Evolutionary conservation across 176 grass and related monocot genomes (phyloP).

Genomic region (Saccharum spontaneum): DNA sequence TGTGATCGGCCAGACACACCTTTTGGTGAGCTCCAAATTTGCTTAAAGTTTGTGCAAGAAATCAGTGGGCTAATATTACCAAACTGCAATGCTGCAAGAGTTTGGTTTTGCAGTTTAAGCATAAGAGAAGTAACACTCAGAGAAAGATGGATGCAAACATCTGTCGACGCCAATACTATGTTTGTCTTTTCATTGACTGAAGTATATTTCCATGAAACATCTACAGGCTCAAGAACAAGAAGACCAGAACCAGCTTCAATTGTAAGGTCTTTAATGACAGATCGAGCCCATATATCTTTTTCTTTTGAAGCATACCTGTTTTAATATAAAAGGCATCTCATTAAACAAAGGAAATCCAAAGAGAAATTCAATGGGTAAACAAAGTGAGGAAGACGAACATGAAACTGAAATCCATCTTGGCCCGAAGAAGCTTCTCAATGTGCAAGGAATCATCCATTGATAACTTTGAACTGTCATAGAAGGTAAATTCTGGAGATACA

Average conservation of each 20-base stretch:
- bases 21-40: constrained; percentile 81
- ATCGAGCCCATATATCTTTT: constrained; percentile 86
- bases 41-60: constrained; percentile 91
- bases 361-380: constrained; percentile 26
- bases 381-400: constrained; percentile 60
- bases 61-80: constrained; percentile 82
- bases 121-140: constrained; percentile 83
- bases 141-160: constrained; percentile 92
- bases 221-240: constrained; percentile 84
- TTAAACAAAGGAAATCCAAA: constrained; percentile 14
- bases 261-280: constrained; percentile 78
- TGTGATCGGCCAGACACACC: constrained; percentile 18
- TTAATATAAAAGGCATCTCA: constrained; percentile 23
- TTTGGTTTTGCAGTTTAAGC: constrained; percentile 93
- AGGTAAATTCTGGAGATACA: constrained; percentile 90
- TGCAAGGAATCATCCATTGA: constrained; percentile 85
- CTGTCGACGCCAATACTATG: constrained; percentile 63
- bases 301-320: constrained; percentile 98
- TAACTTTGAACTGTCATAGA: constrained; percentile 92
- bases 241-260: constrained; percentile 92
- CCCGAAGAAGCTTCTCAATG: constrained; percentile 93
- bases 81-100: constrained; percentile 86
- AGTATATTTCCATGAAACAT: constrained; percentile 94
- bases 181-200: constrained; percentile 87
- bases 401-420: constrained; percentile 96